phyloP scores from a whole-genome alignment of 108 stramenopile genomes.

The Craspedostauros australis region DNA sequence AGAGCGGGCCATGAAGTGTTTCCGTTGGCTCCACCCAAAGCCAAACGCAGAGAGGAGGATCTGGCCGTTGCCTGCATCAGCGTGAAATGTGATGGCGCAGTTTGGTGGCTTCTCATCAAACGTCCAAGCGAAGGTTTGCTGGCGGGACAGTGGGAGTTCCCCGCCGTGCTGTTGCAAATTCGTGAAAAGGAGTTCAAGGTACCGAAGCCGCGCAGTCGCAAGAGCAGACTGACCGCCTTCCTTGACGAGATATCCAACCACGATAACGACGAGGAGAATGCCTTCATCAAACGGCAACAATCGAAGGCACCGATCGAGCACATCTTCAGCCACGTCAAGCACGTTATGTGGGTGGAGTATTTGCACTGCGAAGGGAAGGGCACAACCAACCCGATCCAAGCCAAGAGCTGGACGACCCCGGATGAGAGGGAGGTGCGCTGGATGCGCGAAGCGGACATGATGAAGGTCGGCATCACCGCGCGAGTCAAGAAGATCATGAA shows the following conservation, averaged over 20 bases:
- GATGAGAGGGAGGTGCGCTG: slow-evolving; percentile 56
- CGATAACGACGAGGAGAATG: background rate
- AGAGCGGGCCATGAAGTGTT: slow-evolving; percentile 51
- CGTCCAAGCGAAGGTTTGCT: slow-evolving; percentile 64
- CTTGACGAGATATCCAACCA: slow-evolving; percentile 12
- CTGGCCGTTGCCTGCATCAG: slow-evolving; percentile 52
- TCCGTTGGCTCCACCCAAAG: slow-evolving; percentile 75
- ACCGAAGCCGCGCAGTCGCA: no score
- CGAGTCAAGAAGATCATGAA: slow-evolving; percentile 75
- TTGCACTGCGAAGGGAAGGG: no score
- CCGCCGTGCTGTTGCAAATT: slow-evolving; percentile 40
- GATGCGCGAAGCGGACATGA: slow-evolving; percentile 72
- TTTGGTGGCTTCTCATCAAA: slow-evolving; percentile 66
- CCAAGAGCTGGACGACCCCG: slow-evolving; percentile 34
- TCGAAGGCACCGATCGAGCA: slow-evolving; percentile 49
- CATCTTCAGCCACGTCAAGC: slow-evolving; percentile 75
- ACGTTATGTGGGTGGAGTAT: slow-evolving; percentile 74
- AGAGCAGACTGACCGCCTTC: slow-evolving; percentile 24
- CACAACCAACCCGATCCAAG: background rate
- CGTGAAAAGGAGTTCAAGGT: no score
- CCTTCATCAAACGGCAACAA: background rate
- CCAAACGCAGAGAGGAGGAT: slow-evolving; percentile 72
- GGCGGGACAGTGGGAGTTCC: slow-evolving; percentile 88
- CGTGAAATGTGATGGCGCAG: slow-evolving; percentile 7
- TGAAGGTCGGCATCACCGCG: slow-evolving; percentile 69